Base-by-base conservation (phyloP, 1,139 yeast genomes). In the Taphrina pruni region DNA sequence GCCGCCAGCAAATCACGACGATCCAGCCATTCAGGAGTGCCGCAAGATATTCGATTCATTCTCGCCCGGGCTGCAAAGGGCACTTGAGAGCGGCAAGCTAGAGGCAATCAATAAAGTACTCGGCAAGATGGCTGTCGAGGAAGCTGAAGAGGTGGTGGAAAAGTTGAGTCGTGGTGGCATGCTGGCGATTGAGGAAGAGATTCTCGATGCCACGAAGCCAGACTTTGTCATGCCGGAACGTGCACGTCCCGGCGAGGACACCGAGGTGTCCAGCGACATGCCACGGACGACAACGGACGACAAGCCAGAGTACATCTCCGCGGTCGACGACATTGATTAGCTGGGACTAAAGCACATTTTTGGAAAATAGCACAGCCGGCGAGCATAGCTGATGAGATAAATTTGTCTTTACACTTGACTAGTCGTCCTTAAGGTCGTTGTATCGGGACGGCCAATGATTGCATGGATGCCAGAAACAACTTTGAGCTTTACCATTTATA, bases 21-120 rank as follows among this genome's bases (percentile, higher is more conserved):
- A 87, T 2, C 72, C 74, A 3, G 81, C 80, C 54, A 80, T 80
- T 21, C 75, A 75, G 7, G 82, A 82, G 67, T 89, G 86, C 61
- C 76, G 82, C 1, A 79, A 78, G 52, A 86, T 86, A 70, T 87
- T 85, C 75, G 81, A 84, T 17, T 78, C 85, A 69, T 81, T 92
- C 72, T 88, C 94, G 1, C 75, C 78, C 5, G 83, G 83, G 20
- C 86, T 94, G 86, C 91, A 87, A 78, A 81, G 78, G 7, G 99
- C 99, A 0, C 83, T 93, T n/a, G 82, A 82, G 75, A 85, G 95
- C 0, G 85, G 84, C 65, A 82, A 86, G 12, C 81, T 94, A 70
- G 97, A 90, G 72, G 88, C 85, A 72, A 92, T 94, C 70, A 94
- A 94, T 79, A 84, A 87, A 73, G 94, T 90, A 1, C 89, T 94